Evolutionary conservation across 108 stramenopile genomes (phyloP).

Genomic region (Nitzschia palea): DNA sequence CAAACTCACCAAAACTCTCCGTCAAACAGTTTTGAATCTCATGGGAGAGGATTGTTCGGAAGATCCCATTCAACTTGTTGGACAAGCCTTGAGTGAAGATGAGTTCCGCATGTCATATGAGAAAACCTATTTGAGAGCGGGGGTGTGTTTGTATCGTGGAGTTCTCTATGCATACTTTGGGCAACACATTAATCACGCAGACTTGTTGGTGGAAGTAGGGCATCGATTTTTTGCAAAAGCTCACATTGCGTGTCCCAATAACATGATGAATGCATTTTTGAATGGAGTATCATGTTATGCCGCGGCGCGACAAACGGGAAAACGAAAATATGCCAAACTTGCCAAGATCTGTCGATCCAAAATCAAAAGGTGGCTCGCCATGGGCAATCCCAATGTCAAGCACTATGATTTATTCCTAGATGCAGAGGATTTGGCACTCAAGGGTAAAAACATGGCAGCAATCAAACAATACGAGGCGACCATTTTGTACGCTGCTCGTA

Average conservation of each 20-base stretch:
- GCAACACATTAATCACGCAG: neutral
- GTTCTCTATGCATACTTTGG: constrained; percentile 9
- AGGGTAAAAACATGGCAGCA: neutral
- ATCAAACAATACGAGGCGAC: constrained; percentile 6
- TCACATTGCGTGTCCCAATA: neutral
- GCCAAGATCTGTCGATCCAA: neutral
- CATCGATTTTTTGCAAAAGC: neutral
- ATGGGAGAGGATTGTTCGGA: constrained; percentile 8
- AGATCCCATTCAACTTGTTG: constrained; percentile 4
- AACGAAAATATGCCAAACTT: constrained; percentile 8
- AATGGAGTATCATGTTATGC: constrained; percentile 20
- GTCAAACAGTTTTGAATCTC: constrained; percentile 6
- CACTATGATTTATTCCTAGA: constrained; percentile 4
- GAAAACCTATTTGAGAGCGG: neutral
- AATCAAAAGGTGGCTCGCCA: constrained; percentile 12
- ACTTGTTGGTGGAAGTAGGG: neutral
- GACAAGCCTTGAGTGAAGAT: neutral
- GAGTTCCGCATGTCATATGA: neutral
- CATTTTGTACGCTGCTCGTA: neutral
- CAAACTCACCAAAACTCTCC: neutral
- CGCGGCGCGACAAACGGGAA: constrained; percentile 13
- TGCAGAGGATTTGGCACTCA: constrained; percentile 2
- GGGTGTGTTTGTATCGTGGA: neutral
- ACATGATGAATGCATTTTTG: neutral
- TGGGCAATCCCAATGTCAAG: constrained; percentile 24